A percentile compares a stretch with the other conserved stretches of the same genome.
These are phyloP conservation scores for Stenocarpella maydis DNA, from an alignment of 2,329 filamentous ascomycete genomes.

Conservation along the genomic window DNA sequence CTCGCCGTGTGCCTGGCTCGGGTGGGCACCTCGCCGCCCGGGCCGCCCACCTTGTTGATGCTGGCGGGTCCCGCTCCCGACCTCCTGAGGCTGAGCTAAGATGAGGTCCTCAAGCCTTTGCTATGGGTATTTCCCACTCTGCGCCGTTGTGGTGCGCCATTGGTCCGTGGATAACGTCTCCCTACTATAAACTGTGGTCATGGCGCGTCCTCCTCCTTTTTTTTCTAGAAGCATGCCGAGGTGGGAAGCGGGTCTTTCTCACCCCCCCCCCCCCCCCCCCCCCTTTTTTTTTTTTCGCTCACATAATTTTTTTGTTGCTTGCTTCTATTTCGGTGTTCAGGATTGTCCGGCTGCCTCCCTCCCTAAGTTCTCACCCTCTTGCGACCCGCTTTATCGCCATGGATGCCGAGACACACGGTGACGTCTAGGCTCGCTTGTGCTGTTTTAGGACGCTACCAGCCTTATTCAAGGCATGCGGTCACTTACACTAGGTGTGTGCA, in stretches of 20 bases:
- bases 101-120: slow-evolving; percentile 31
- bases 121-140: slow-evolving; percentile 1
- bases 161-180: background rate
- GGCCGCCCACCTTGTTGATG: slow-evolving; percentile 29
- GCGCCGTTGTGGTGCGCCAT: background rate
- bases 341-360: slow-evolving; percentile 1
- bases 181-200: slow-evolving; percentile 21
- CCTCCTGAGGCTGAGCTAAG: slow-evolving; percentile 29
- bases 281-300: background rate
- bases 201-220: slow-evolving; percentile 13
- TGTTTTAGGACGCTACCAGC: slow-evolving; percentile 18
- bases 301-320: background rate
- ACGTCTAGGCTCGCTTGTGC: slow-evolving; percentile 9
- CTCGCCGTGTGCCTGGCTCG: slow-evolving; percentile 1
- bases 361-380: background rate
- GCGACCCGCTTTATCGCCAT: slow-evolving; percentile 20
- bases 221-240: slow-evolving; percentile 23
- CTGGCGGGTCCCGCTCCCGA: slow-evolving; percentile 28
- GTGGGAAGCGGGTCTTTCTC: slow-evolving; percentile 10
- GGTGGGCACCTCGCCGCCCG: slow-evolving; percentile 13
- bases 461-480: background rate
- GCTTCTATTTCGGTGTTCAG: background rate
- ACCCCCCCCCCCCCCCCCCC: background rate
- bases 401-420: slow-evolving; percentile 13
- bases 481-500: background rate